Conservation (phyloP, 768 basidiomycete genomes). For the Pleurotus platypus region DNA sequence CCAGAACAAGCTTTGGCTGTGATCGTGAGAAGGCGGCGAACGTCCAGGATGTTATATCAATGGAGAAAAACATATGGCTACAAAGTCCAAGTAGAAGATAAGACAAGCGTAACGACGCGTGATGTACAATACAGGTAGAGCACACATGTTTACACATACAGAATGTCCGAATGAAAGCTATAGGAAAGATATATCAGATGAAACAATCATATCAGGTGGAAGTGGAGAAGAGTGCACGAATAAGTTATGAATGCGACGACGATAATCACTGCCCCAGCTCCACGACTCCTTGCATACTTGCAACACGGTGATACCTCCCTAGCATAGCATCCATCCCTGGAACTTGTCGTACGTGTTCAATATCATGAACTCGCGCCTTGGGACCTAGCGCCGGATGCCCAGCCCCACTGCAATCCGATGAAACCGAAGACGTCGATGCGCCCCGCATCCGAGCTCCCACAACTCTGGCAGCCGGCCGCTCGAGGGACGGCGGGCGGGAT, state of each 20-base stretch:
- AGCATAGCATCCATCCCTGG: constrained; percentile 5
- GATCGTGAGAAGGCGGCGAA: too few relatives aligned
- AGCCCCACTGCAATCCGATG: not conserved
- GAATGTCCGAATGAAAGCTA: too few relatives aligned
- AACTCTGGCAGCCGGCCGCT: not conserved
- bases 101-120: too few relatives aligned
- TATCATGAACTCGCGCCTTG: constrained; percentile 1
- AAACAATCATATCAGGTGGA: too few relatives aligned
- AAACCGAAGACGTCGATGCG: not conserved
- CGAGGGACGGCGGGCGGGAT: not conserved
- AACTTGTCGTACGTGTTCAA: not conserved
- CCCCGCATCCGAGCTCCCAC: constrained; percentile 5
- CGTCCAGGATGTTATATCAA: too few relatives aligned
- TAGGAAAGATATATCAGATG: too few relatives aligned
- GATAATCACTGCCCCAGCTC: not conserved
- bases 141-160: too few relatives aligned
- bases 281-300: constrained; percentile 6
- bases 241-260: not conserved
- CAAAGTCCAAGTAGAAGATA: too few relatives aligned
- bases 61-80: too few relatives aligned
- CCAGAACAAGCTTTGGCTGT: too few relatives aligned
- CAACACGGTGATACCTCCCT: constrained; percentile 3
- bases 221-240: not conserved
- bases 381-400: not conserved
- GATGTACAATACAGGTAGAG: too few relatives aligned